Base-by-base conservation (phyloP, 2,329 filamentous ascomycete genomes). In the Thielaviopsis euricoi region DNA sequence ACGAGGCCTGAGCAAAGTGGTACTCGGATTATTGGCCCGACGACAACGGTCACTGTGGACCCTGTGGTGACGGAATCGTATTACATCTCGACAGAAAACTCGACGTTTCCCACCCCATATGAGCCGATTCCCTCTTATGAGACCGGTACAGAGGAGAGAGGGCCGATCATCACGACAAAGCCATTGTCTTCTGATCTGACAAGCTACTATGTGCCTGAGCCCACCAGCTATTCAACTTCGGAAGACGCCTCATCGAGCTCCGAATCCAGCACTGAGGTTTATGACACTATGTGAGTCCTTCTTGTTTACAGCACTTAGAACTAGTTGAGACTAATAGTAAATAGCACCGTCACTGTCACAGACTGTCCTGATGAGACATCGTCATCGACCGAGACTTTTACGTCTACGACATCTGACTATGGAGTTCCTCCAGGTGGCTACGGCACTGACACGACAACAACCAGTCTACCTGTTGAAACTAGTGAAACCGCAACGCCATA, bases 271-370 rank as follows among this genome's bases (percentile, higher is more conserved):
- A n/a, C 21, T 1, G 43, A 48, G 9, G 7, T 33, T 33, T 10
- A 19, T 48, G 43, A 48, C 21, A 50, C 51, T 12, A 43, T 53
- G 58, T 60, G 57, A 55, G 58, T 60, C 12, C 9, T 3, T 17
- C 12, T n/a, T n/a, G n/a, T n/a, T n/a, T n/a, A n/a, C n/a, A 15
- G 15, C 1, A 13, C 9, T 12, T 9, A 7, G 40, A 23, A 15
- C 23, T 49, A 15, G 13, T 40, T 43, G 43, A 23, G n/a, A 23
- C 26, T 52, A 56, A 52, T 19, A 7, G 15, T 9, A 4, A 12
- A 43, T 37, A 60, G 58, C 6, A 57, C 58, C n/a, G 55, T 54
- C 7, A 54, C 50, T 53, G 23, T 56, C 13, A 56, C 50, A 5
- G 33, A 60, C 13, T 60, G 58, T 26, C 21, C 51, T n/a, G 40